Evolutionary conservation across 495 filamentous ascomycete species (phyloP), one percentile per base, ranked within the genome.

Genomic region (Mycothermus thermophilus): DNA sequence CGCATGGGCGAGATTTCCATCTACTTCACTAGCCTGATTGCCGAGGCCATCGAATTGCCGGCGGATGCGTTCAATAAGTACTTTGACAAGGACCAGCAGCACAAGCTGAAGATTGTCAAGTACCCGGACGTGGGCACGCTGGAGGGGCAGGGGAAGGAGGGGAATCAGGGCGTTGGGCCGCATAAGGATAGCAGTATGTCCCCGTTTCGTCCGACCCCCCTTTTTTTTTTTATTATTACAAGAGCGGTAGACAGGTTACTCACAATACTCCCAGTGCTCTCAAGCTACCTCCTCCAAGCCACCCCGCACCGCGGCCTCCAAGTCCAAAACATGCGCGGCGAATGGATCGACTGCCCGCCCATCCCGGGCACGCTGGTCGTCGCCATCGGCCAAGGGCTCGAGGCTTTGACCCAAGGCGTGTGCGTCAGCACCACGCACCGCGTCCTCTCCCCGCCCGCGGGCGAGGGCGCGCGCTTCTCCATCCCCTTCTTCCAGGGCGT

Each of bases 401-500:
- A 95, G 56, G 88, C 88, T 1, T 61, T 97, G 27, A 95, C 90
- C 2, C 72, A 74, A 12, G 88, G 90, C 4, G 82, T 95, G 1
- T 93, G 87, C 50, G 77, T 75, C 22, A 74, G 72, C 25, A 93
- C 87, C 0, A 92, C 85, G 14, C 87, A 94, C 49, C 74, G 87
- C 5, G 87, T 95, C 25, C 58, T 80, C 1, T 70, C 64, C 3
- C 81, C 82, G 0, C 36, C 51, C 1, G 60, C 67, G 3, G 82
- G 81, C 11, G 37, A 51, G 27, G 88, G 88, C 0, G 67, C 90
- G 20, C 63, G 88, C 16, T 92, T 77, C 51, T 80, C 73, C 10
- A 80, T 94, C 35, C 88, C 88, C 0, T 88, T 95, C 52, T 97
- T 97, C 53, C 85, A 93, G 52, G 88, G 81, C 3, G 83, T 97